Evolutionary conservation across 768 basidiomycete species (phyloP).

Genomic region (Paxillus ammoniavirescens): DNA sequence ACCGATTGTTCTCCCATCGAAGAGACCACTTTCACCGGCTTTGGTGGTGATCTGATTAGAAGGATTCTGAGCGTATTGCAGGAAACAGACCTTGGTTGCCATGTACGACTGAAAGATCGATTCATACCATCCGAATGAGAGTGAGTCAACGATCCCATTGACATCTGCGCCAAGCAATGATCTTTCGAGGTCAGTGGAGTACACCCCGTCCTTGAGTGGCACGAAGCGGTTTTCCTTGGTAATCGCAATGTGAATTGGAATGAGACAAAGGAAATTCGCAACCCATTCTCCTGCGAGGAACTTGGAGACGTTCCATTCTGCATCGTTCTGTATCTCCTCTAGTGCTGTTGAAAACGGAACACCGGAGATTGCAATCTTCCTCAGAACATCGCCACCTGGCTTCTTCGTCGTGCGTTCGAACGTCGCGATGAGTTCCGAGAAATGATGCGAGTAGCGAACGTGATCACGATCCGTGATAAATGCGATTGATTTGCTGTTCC

Average conservation of each 20-base stretch:
- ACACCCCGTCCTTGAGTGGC: slow-evolving; percentile 58
- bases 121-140: slow-evolving; percentile 67
- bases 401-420: slow-evolving; percentile 50
- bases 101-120: slow-evolving; percentile 62
- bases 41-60: not conserved
- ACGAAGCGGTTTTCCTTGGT: slow-evolving; percentile 60
- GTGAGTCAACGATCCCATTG: slow-evolving; percentile 50
- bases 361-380: slow-evolving; percentile 31
- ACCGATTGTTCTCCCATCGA: slow-evolving; percentile 15
- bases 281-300: slow-evolving; percentile 56
- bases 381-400: slow-evolving; percentile 42
- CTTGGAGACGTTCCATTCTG: slow-evolving; percentile 27
- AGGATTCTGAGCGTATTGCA: rapidly evolving
- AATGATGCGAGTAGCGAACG: slow-evolving; percentile 37
- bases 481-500: slow-evolving; percentile 31
- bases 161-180: slow-evolving; percentile 59
- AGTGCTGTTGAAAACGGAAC: slow-evolving; percentile 22
- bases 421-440: slow-evolving; percentile 36
- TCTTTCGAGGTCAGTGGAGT: slow-evolving; percentile 48
- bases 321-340: slow-evolving; percentile 1
- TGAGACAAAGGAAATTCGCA: slow-evolving; percentile 56
- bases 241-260: slow-evolving; percentile 63
- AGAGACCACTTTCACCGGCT: slow-evolving; percentile 61
- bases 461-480: slow-evolving; percentile 39
- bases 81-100: slow-evolving; percentile 45